Base-by-base conservation (phyloP, 1,284 basidiomycete species). In the Pseudozyma hubeiensis region DNA sequence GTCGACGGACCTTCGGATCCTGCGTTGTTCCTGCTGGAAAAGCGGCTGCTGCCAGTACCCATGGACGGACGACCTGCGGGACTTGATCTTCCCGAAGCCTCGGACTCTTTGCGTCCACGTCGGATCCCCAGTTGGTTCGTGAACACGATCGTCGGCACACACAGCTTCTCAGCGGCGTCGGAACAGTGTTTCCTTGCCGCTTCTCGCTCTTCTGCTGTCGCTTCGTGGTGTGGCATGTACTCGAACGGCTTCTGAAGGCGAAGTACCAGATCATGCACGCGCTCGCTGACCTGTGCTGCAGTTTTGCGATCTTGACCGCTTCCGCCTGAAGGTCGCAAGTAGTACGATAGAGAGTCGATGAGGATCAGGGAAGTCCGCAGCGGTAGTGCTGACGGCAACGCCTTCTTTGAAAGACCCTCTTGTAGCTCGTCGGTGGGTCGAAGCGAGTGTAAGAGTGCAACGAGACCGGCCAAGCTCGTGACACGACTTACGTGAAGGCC, bases 341-440 rank as follows among this genome's bases (percentile, higher is more conserved):
- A 61, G 41, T 74, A 64, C 3, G 71, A 74, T 5, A 74, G 54
- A n/a, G 65, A 64, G 43, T 74, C 71, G 35, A 74, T 55, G n/a
- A 68, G 37, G 46, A 74, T 50, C 17, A 74, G 45, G 1, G 71
- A 68, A 17, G 71, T 62, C 16, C 71, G 45, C 1, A 58, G 17
- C 2, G 65, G 65, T 37, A 68, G 9, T 14, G 61, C n/a, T 10
- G 57, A 51, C 1, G 56, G 60, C 5, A 64, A 13, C 17, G 54
- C 39, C 9, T 53, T 45, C 16, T 29, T 37, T 4, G 16, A 1
- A 11, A 51, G 56, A 7, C 44, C 46, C 1, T 54, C 59, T 24
- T 46, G 55, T 3, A 57, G 24, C 48, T 57, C 58, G 29, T 68
- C 62, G 3, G 58, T 55, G 5, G 71, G 71, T n/a, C 71, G 65